A percentile compares a stretch with the other conserved stretches of the same genome.
Evolutionary conservation across 176 grass and related monocot species (phyloP).

Genomic region (Musa acuminata): DNA sequence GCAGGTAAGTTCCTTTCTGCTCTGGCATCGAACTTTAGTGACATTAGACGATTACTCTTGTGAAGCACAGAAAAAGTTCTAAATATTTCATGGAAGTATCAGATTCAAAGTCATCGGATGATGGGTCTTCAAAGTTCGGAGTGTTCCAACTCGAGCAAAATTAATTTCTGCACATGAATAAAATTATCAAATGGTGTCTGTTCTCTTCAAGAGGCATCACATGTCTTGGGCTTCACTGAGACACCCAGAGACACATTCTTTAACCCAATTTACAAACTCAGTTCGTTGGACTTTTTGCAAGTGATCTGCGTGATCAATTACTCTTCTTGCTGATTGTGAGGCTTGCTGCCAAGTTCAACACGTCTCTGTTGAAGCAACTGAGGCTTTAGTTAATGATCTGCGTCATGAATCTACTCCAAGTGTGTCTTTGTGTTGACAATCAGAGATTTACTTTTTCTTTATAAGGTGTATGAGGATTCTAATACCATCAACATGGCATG

Average conservation of each 20-base stretch:
- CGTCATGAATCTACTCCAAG: no score
- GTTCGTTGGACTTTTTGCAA: background rate
- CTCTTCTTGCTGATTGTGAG: background rate
- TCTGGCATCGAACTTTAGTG: constrained; percentile 63
- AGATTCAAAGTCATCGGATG: background rate
- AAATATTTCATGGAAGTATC: background rate
- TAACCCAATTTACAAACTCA: background rate
- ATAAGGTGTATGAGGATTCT: no score
- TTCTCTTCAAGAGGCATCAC: background rate
- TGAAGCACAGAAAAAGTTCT: constrained; percentile 24
- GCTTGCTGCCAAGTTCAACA: background rate
- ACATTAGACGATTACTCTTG: constrained; percentile 69
- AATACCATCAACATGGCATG: no score
- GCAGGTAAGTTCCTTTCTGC: constrained; percentile 71
- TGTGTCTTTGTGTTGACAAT: no score
- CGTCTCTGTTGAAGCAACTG: no score
- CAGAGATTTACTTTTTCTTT: no score
- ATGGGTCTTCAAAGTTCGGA: background rate
- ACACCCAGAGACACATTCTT: background rate
- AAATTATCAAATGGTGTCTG: background rate
- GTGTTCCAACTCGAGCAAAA: background rate
- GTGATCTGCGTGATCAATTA: background rate
- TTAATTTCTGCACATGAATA: background rate
- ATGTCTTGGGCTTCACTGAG: background rate
- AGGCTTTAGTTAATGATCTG: no score